Percentiles rank a stretch among this genome's conserved stretches.
Conservation (phyloP, 495 filamentous ascomycete genomes). For the Evernia prunastri region DNA sequence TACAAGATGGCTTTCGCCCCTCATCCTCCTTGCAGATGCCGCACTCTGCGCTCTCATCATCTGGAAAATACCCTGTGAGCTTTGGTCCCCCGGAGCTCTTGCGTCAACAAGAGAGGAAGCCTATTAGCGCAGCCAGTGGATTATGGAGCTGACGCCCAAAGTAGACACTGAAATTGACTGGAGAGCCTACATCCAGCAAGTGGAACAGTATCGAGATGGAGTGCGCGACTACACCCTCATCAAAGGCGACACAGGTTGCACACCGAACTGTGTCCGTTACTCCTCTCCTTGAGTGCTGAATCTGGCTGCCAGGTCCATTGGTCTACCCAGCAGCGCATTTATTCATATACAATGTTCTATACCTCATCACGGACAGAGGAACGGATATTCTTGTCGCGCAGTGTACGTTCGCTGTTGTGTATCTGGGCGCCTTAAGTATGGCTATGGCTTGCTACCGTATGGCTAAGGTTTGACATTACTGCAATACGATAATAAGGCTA, state of each 20-base stretch:
- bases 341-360: conserved; percentile 77
- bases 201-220: conserved; percentile 68
- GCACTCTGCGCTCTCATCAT: conserved; percentile 69
- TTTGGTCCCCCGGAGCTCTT: not conserved
- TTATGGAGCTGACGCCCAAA: conserved; percentile 12
- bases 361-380: conserved; percentile 70
- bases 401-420: conserved; percentile 68
- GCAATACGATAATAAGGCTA: not conserved
- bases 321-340: conserved; percentile 85
- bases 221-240: conserved; percentile 85
- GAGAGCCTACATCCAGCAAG: conserved; percentile 92
- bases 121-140: not conserved
- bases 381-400: conserved; percentile 73
- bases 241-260: conserved; percentile 69
- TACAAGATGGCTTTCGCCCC: conserved; percentile 56
- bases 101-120: not conserved
- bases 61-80: conserved; percentile 78
- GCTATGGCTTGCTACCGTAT: conserved; percentile 78
- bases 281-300: not conserved
- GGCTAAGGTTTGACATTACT: conserved; percentile 49
- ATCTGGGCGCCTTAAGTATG: conserved; percentile 63
- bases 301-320: not conserved
- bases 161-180: conserved; percentile 98
- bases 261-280: conserved; percentile 53
- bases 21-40: conserved; percentile 68